These are phyloP conservation scores for Fusarium buharicum DNA, from an alignment of 2,329 filamentous ascomycete species.

Conservation along the genomic window DNA sequence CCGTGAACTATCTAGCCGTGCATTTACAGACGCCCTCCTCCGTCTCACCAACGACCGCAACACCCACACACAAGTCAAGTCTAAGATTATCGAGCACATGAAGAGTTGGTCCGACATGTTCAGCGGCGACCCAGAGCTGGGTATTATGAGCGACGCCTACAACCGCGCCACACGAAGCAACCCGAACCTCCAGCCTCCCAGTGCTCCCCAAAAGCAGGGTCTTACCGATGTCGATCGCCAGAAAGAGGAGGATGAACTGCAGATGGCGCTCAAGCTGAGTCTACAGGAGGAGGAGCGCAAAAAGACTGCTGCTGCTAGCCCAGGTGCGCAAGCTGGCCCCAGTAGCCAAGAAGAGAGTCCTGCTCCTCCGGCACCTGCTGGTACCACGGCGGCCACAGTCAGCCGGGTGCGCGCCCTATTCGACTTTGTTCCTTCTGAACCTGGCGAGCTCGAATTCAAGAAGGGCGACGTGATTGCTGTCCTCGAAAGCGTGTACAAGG, in stretches of 20 bases:
- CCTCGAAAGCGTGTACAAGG: conserved; percentile 96
- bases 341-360: conserved; percentile 56
- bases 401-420: conserved; percentile 93
- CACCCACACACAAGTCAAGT: conserved; percentile 95
- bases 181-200: conserved; percentile 89
- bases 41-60: conserved; percentile 93
- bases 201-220: conserved; percentile 90
- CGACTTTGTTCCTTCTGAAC: conserved; percentile 93
- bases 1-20: conserved; percentile 87
- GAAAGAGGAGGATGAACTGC: conserved; percentile 96
- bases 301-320: conserved; percentile 55
- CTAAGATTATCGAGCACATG: conserved; percentile 97
- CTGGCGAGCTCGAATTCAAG: conserved; percentile 93
- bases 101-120: conserved; percentile 98
- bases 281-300: conserved; percentile 85
- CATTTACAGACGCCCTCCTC: conserved; percentile 92
- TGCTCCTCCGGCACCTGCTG: conserved; percentile 72
- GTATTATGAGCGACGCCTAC: conserved; percentile 97
- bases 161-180: conserved; percentile 85
- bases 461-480: conserved; percentile 98
- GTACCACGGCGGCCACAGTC: conserved; percentile 95
- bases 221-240: conserved; percentile 90
- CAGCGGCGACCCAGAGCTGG: conserved; percentile 84
- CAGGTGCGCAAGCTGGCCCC: conserved; percentile 48
- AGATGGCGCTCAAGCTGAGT: conserved; percentile 93